Evolutionary conservation across 2,329 filamentous ascomycete species (phyloP).

Genomic region (Sporothrix variecibatus): DNA sequence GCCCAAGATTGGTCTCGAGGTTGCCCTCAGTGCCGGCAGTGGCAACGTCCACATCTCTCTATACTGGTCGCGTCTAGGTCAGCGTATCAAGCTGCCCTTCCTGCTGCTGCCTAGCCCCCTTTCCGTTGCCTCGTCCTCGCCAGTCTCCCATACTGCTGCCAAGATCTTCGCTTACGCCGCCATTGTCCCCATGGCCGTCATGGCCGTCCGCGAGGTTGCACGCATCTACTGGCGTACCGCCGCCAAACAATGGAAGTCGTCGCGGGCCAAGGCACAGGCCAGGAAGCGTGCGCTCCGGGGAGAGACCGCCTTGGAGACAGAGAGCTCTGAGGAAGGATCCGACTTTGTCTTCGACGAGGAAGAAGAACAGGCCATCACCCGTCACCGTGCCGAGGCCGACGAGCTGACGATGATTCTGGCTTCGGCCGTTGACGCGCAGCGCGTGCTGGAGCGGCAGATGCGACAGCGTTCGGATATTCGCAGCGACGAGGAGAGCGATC

Average conservation of each 20-base stretch:
- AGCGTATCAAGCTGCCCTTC: slow-evolving; percentile 49
- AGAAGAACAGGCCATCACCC: slow-evolving; percentile 34
- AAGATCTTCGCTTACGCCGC: slow-evolving; percentile 44
- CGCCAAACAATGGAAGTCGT: not conserved
- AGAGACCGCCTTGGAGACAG: slow-evolving; percentile 25
- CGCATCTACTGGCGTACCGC: slow-evolving; percentile 18
- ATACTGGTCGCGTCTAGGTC: slow-evolving; percentile 50
- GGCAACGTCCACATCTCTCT: slow-evolving; percentile 48
- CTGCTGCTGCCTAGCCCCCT: slow-evolving; percentile 40
- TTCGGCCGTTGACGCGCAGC: slow-evolving; percentile 43
- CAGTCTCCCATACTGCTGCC: slow-evolving; percentile 22
- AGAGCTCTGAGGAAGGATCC: slow-evolving; percentile 28
- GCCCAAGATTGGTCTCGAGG: slow-evolving; percentile 48
- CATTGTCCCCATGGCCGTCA: slow-evolving; percentile 44
- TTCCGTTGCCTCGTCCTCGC: slow-evolving; percentile 23
- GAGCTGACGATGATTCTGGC: slow-evolving; percentile 48
- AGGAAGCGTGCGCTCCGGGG: not conserved
- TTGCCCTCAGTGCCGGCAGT: slow-evolving; percentile 42
- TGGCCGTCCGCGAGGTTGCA: slow-evolving; percentile 38
- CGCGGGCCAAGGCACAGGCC: not conserved
- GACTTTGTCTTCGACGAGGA: slow-evolving; percentile 21
- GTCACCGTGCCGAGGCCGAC: slow-evolving; percentile 48
- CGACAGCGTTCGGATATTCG: not conserved
- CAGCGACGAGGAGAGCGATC: not conserved
- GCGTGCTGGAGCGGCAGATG: slow-evolving; percentile 40